These are phyloP conservation scores for Wickerhamiella musiphila DNA, from an alignment of 805 yeast species.

Conservation along the genomic window DNA sequence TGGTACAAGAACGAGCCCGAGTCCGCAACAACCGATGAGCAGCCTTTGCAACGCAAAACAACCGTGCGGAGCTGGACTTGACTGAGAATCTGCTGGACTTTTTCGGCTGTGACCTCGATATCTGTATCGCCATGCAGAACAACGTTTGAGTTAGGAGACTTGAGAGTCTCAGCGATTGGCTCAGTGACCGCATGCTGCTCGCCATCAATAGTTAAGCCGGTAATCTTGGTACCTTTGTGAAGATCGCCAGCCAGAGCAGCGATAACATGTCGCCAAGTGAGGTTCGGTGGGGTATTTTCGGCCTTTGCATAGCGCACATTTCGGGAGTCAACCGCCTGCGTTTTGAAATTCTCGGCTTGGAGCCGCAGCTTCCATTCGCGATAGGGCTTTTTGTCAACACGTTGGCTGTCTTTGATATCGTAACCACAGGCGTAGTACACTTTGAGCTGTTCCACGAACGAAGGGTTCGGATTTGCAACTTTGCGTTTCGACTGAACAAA, in stretches of 20 bases:
- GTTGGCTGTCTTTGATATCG: slow-evolving; percentile 17
- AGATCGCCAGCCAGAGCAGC: slow-evolving; percentile 17
- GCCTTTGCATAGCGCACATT: slow-evolving; percentile 24
- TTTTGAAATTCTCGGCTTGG: slow-evolving; percentile 13
- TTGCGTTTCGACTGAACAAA: slow-evolving; percentile 54
- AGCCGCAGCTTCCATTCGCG: slow-evolving; percentile 25
- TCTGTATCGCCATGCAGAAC: background rate
- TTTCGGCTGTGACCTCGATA: background rate
- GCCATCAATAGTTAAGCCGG: background rate
- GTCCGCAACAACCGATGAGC: slow-evolving; percentile 55
- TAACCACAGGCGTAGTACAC: slow-evolving; percentile 34
- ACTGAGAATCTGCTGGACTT: slow-evolving; percentile 6
- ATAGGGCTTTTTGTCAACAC: slow-evolving; percentile 21
- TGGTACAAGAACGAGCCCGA: slow-evolving; percentile 48
- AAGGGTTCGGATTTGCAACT: slow-evolving; percentile 50
- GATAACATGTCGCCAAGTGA: slow-evolving; percentile 13
- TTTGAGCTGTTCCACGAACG: slow-evolving; percentile 55
- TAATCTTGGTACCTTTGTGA: slow-evolving; percentile 7
- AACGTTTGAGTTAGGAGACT: background rate
- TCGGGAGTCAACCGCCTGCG: slow-evolving; percentile 15
- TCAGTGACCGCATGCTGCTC: slow-evolving; percentile 2
- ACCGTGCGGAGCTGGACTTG: slow-evolving; percentile 5
- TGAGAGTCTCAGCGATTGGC: slow-evolving; percentile 1
- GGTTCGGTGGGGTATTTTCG: slow-evolving; percentile 8
- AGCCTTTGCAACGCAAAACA: slow-evolving; percentile 55